Base-by-base conservation (phyloP, 257 asterid genomes). In the Agastache rugosa region DNA sequence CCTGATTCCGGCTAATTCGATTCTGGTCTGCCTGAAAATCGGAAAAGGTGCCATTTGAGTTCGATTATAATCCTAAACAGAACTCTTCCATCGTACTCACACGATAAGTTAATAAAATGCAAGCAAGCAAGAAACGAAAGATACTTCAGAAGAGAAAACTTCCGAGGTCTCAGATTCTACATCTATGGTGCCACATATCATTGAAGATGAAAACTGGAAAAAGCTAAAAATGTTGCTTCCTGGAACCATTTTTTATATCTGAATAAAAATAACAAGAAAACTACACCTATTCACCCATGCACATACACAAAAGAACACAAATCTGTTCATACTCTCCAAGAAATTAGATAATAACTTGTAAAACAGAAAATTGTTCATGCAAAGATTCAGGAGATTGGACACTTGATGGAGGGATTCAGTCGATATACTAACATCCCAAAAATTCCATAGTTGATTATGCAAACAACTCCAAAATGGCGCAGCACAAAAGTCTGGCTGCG, bases 401-500 rank as follows among this genome's bases (percentile, higher is more conserved):
- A 17, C 63, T 11, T 44, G 59, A 37, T 62, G 14, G 37, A 23
- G 73, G 55, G 69, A 60, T n/a, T n/a, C 10, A 62, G 76, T 74
- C 16, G 11, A 73, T 50, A 34, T 63, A 81, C 97, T 84, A 75
- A 89, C 99, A 58, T 95, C 96, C 99, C 98, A 95, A 77, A 92
- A 95, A 77, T 92, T 92, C 97, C 99, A 92, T 16, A 92, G 84
- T 74, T 95, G 99, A 76, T 95, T 92, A 83, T 92, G 98, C 87
- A 95, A 78, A 88, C 99, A 92, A 87, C 99, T 95, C 98, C 97
- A 88, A 63, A 71, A 84, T 35, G 99, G 97, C 17, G 97, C 84
- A 76, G 96, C 87, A 76, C 99, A 95, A 81, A 95, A 92, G 82
- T 88, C 88, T 44, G 99, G 91, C 80, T 92, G 98, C 25, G 83